Conservation (phyloP, 805 yeast species). For the Maudiozyma saulgeensis region DNA sequence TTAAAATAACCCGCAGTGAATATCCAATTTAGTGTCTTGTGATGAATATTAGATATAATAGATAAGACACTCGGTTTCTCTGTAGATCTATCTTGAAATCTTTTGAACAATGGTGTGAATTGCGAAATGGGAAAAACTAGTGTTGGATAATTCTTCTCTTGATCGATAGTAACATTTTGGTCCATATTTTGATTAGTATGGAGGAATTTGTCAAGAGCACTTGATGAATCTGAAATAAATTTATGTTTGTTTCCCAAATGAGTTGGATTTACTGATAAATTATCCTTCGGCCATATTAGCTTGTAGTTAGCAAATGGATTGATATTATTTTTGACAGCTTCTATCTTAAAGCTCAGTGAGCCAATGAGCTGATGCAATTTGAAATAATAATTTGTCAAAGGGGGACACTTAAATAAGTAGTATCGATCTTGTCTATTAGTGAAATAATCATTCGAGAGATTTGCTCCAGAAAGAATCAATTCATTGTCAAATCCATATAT, state of each 20-base stretch:
- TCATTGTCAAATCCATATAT: constrained; percentile 91
- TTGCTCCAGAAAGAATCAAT: constrained; percentile 82
- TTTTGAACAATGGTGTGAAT: constrained; percentile 67
- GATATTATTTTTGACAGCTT: constrained; percentile 18
- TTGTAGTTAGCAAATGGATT: constrained; percentile 40
- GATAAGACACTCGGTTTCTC: constrained; percentile 66
- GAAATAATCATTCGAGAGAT: constrained; percentile 83
- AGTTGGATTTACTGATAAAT: constrained; percentile 59
- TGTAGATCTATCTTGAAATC: constrained; percentile 52
- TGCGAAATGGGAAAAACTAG: constrained; percentile 86
- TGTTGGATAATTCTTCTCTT: constrained; percentile 34
- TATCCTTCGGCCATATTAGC: constrained; percentile 66
- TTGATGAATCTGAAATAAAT: constrained; percentile 49
- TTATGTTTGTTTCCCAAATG: constrained; percentile 31
- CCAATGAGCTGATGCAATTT: constrained; percentile 59
- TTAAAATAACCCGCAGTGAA: constrained; percentile 97
- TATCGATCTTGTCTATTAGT: constrained; percentile 93
- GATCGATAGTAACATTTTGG: constrained; percentile 14
- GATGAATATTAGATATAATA: constrained; percentile 45
- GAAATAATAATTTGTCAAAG: constrained; percentile 63
- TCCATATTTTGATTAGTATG: constrained; percentile 14
- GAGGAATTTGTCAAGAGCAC: constrained; percentile 49
- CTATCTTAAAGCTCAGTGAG: constrained; percentile 59
- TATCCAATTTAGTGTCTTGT: constrained; percentile 58
- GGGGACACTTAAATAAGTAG: constrained; percentile 51